Conservation (phyloP, 2,329 filamentous ascomycete species). For the Botrytis elliptica region DNA sequence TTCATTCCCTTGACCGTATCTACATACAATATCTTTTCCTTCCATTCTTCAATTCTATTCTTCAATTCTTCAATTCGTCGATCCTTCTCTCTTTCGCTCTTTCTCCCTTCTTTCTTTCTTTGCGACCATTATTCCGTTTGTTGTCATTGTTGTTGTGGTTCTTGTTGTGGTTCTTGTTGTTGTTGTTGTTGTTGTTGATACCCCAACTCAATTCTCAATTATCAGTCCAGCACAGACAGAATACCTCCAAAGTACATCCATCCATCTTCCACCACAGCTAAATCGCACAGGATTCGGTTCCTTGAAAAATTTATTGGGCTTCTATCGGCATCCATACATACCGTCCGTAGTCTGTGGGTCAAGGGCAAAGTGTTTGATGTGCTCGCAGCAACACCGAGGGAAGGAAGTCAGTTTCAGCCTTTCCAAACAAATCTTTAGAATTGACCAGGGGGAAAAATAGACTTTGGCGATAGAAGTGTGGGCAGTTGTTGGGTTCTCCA, state of each 20-base stretch:
- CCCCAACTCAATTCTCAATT: not conserved
- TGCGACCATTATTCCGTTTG: not conserved
- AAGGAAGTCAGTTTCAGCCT: conserved; percentile 17
- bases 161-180: not conserved
- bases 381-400: conserved; percentile 5
- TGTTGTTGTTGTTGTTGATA: not conserved
- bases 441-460: conserved; percentile 1
- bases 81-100: not conserved
- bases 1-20: not conserved
- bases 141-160: not conserved
- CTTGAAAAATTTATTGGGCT: conserved; percentile 7
- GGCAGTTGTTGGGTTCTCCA: conserved; percentile 14
- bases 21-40: not conserved
- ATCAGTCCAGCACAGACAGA: not conserved
- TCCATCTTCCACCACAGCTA: not conserved
- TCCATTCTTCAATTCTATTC: not conserved
- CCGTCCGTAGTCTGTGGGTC: conserved; percentile 16
- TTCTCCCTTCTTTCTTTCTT: not conserved
- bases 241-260: not conserved
- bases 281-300: conserved; percentile 11
- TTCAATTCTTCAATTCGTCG: no score
- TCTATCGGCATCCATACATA: conserved; percentile 5
- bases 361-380: conserved; percentile 14
- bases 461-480: conserved; percentile 11
- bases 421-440: not conserved